Conservation (phyloP, 75 land plant genomes). For the Pinus taeda region DNA sequence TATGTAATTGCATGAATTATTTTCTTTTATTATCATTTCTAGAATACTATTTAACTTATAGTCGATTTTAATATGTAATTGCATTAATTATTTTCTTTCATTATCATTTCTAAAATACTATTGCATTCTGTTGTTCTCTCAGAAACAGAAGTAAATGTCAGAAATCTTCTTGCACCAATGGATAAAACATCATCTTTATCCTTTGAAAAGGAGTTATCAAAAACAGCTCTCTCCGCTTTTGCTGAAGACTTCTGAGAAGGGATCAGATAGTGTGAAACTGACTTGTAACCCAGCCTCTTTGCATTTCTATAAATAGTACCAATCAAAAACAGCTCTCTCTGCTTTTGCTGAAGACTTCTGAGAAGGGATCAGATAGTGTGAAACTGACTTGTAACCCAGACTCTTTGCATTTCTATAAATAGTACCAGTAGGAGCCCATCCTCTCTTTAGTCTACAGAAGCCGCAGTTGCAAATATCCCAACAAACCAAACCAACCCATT, state of each 20-base stretch:
- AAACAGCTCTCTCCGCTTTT: too few species aligned
- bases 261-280: background rate
- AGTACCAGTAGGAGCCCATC: conserved; percentile 81
- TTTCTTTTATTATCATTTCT: too few species aligned
- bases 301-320: too few species aligned
- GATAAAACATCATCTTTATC: background rate
- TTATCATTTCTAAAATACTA: too few species aligned
- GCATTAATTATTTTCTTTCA: background rate
- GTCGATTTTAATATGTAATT: too few species aligned
- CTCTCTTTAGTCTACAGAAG: conserved; percentile 71
- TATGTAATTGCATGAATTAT: too few species aligned
- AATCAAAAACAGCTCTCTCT: background rate
- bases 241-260: too few species aligned
- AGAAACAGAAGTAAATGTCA: background rate
- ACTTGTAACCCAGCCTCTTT: background rate
- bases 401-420: conserved; percentile 38
- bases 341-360: background rate
- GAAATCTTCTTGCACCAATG: background rate
- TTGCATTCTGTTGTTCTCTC: too few species aligned
- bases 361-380: conserved; percentile 84
- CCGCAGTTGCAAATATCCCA: conserved; percentile 93
- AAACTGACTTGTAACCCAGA: conserved; percentile 76
- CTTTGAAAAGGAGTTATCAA: background rate
- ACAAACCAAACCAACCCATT: conserved; percentile 82
- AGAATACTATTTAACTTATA: too few species aligned